Conservation (phyloP, 2,329 filamentous ascomycete species). For the Colletotrichum truncatum region DNA sequence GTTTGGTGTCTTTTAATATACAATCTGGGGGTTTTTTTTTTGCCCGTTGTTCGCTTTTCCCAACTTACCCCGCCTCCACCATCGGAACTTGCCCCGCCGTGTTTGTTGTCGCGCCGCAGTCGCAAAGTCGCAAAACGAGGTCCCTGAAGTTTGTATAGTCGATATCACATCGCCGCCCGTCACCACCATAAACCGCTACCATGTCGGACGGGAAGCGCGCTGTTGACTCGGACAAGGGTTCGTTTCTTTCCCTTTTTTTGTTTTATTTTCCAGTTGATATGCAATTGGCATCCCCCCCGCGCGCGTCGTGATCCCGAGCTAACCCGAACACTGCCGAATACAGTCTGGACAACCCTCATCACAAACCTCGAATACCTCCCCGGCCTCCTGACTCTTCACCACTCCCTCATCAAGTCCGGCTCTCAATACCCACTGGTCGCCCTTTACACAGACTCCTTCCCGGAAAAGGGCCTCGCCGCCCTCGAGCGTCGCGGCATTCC, state of each 20-base stretch:
- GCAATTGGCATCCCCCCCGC: too few relatives aligned
- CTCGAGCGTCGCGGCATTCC: conserved; percentile 76
- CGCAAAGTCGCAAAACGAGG: conserved; percentile 3
- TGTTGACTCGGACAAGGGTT: conserved; percentile 52
- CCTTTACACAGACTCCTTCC: conserved; percentile 83
- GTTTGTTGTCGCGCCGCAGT: background rate
- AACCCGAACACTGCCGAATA: background rate
- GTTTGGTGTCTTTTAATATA: too few relatives aligned
- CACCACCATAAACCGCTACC: background rate
- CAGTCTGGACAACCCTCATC: conserved; percentile 89
- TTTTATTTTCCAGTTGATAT: too few relatives aligned
- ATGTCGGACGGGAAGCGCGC: conserved; percentile 37
- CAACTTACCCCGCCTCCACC: conserved; percentile 26
- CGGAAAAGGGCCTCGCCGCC: conserved; percentile 72
- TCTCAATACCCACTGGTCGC: conserved; percentile 83
- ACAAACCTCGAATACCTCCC: conserved; percentile 85
- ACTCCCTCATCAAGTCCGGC: conserved; percentile 72
- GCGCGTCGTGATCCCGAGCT: background rate
- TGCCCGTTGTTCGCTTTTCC: background rate
- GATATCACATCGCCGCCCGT: background rate
- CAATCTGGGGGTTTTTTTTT: too few relatives aligned
- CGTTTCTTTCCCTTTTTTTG: background rate
- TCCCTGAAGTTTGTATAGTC: background rate
- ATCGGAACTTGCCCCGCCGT: conserved; percentile 22
- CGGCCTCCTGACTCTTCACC: conserved; percentile 83